Base-by-base conservation (phyloP, 768 basidiomycete genomes). In the Asterophora lycoperdoides region DNA sequence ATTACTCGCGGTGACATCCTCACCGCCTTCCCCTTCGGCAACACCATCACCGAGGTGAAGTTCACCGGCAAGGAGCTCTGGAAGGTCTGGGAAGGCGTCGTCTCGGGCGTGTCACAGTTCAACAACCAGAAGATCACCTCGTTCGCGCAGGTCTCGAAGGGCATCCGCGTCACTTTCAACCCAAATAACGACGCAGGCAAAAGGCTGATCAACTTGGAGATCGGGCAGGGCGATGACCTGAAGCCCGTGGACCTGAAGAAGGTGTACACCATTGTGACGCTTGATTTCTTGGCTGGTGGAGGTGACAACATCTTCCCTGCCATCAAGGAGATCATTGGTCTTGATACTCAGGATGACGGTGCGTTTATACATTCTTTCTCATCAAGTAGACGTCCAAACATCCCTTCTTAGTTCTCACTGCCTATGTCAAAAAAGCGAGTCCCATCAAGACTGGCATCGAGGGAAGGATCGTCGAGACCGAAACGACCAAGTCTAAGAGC, bases 11-110 rank as follows among this genome's bases (percentile, higher is more conserved):
- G 48, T 26, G 48, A 44, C 5, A 19, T 49, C 7, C 48, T 49
- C 35, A 28, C 29, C 11, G 48, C 48, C 35, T 49, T 49, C 42
- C 48, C 48, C 23, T 49, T 49, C 42, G 48, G 48, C n/a, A 44
- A 49, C 42, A 17, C 35, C 17, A 33, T 49, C 19, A 37, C 41
- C 2, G 48, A 49, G 17, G 6, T 49, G 11, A 49, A 49, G 18
- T 38, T 37, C 15, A 44, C 26, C 10, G 48, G 48, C 3, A 9
- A 34, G n/a, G 26, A 49, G 11, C 42, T 43, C 17, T 44, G 34
- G 48, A 49, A 44, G 28, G 18, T 17, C 15, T 38, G 20, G 34
- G 48, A 49, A 13, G 42, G 48, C 34, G 41, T 44, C 4, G 42
- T 49, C 17, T 44, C 42, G 1, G 20, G 29, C 20, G 34, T 44